Conservation (phyloP, 192 early-diverging fungal genomes). For the Haplosporangium gracile region DNA sequence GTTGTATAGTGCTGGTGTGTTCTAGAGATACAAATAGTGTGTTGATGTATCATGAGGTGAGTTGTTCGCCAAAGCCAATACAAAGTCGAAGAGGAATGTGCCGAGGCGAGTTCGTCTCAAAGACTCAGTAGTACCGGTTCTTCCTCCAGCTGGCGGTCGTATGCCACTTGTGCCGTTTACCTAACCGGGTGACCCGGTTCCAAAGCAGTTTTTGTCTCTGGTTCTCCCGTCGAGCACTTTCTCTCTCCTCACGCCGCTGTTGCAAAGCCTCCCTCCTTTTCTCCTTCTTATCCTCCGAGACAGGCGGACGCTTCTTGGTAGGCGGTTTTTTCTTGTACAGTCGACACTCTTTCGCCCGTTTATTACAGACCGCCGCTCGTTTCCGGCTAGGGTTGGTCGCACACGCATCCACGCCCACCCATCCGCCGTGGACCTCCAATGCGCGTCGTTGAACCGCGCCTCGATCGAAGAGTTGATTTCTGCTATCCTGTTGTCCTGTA, state of each 20-base stretch:
- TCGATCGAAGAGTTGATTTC: not conserved
- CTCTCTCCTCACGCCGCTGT: not conserved
- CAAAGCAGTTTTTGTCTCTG: not conserved
- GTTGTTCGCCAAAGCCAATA: no score
- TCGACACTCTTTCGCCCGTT: not conserved
- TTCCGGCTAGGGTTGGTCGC: not conserved
- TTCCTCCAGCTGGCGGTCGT: not conserved
- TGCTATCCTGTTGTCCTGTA: not conserved
- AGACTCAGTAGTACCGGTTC: not conserved
- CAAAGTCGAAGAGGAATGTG: no score
- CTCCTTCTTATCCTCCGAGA: not conserved
- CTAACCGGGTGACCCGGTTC: not conserved
- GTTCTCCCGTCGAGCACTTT: not conserved
- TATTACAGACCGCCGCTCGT: not conserved
- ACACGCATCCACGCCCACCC: constrained; percentile 20
- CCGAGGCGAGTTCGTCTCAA: no score
- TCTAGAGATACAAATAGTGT: no score
- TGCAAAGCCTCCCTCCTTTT: not conserved
- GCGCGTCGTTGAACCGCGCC: constrained; percentile 4
- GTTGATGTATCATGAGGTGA: no score
- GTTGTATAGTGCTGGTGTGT: no score
- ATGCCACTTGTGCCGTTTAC: not conserved
- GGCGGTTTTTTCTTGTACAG: not conserved
- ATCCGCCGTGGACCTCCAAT: constrained; percentile 18
- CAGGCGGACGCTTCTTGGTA: not conserved